Conservation (phyloP, 1,284 basidiomycete species). For the Ceratobasidium sp. region DNA sequence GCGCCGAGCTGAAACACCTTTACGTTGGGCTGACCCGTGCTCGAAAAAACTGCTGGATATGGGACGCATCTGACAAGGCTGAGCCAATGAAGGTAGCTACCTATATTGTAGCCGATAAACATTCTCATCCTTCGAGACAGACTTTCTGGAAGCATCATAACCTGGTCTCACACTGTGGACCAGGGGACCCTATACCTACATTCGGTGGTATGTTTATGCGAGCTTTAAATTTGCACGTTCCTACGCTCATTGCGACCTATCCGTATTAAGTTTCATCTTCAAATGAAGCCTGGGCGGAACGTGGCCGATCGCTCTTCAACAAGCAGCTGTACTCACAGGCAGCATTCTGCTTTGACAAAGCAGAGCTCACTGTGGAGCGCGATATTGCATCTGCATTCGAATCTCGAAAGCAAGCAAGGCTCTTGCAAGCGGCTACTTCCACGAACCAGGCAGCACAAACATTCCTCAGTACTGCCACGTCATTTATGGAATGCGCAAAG, state of each 20-base stretch:
- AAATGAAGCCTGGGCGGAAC: slow-evolving; percentile 61
- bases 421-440: slow-evolving; percentile 47
- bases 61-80: slow-evolving; percentile 31
- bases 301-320: slow-evolving; percentile 60
- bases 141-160: slow-evolving; percentile 55
- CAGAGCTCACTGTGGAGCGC: slow-evolving; percentile 54
- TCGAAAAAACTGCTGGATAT: slow-evolving; percentile 39
- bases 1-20: slow-evolving; percentile 37
- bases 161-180: slow-evolving; percentile 55
- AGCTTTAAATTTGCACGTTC: no score
- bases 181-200: slow-evolving; percentile 55
- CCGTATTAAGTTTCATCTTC: slow-evolving; percentile 51
- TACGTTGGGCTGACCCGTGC: slow-evolving; percentile 40
- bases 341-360: slow-evolving; percentile 65
- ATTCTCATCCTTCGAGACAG: not conserved
- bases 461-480: slow-evolving; percentile 57
- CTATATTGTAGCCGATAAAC: no score
- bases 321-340: slow-evolving; percentile 64
- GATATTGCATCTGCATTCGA: slow-evolving; percentile 57
- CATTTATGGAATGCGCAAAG: slow-evolving; percentile 6
- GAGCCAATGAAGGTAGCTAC: slow-evolving; percentile 36
- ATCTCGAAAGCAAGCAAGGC: slow-evolving; percentile 53
- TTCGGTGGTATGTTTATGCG: slow-evolving; percentile 51
- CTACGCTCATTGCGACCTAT: no score
- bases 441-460: slow-evolving; percentile 49